Base-by-base conservation (phyloP, 1,139 yeast genomes). In the Diutina neorugosa region DNA sequence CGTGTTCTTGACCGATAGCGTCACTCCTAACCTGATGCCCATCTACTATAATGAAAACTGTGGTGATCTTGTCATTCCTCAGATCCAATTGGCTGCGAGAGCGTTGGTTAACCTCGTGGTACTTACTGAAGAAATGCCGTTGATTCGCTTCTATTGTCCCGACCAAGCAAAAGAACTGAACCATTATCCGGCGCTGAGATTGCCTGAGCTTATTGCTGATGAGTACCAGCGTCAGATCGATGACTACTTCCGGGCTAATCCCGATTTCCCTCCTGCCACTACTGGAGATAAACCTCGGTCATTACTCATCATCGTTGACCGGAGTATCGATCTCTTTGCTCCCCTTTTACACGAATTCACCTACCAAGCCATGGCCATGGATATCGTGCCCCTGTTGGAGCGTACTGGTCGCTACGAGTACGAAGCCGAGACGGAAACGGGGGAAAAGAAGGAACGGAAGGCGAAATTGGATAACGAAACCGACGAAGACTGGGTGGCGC, bases 281-380 rank as follows among this genome's bases (percentile, higher is more conserved):
- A 70, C 71, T 16, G 75, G 77, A 51, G 72, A 75, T 52, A 73
- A 84, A 58, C 88, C 87, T 16, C 75, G 96, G 59, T 80, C 96
- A 0, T 76, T 88, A 0, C 75, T 91, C 59, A 66, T 93, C 52
- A 80, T 93, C 37, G 73, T 87, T 5, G 98, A 93, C 66, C 75
- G 99, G 57, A 77, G 96, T 0, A 65, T 90, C 64, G 98, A 94
- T 65, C 73, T 86, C 55, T 80, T 80, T 62, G 87, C 96, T 3
- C 96, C 98, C 0, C 65, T 94, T 52, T 68, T 91, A 54, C 98
- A 93, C 66, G 96, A 90, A 64, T 89, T 91, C 67, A 81, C 86
- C n/a, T 94, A 90, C 66, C 96, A 93, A 66, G 93, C 97, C 6
- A 84, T 91, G 88, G 86, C 93, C 16, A 84, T 85, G 71, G 98